Evolutionary conservation across 306 rosid species (phyloP).

Genomic region (Clitoria ternatea): DNA sequence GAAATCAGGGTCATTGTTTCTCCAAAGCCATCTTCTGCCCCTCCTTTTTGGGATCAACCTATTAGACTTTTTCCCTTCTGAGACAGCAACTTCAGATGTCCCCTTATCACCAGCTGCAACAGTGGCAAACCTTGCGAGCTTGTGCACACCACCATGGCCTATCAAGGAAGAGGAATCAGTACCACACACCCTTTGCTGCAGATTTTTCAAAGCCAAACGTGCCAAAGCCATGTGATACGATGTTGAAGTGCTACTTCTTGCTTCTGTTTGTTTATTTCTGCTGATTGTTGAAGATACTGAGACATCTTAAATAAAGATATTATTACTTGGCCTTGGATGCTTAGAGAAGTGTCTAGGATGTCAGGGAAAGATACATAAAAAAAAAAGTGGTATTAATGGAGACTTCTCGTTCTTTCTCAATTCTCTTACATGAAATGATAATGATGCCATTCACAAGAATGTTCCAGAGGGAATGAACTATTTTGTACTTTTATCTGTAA

Average conservation of each 20-base stretch:
- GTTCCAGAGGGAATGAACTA: conserved; percentile 29
- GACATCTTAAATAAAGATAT: conserved; percentile 26
- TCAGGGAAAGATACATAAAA: neutral
- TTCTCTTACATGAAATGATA: conserved; percentile 27
- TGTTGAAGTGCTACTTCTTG: neutral
- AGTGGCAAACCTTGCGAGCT: conserved; percentile 31
- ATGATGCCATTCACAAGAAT: conserved; percentile 1
- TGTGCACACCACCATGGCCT: conserved; percentile 18
- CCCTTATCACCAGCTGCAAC: conserved; percentile 37
- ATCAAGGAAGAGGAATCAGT: conserved; percentile 33
- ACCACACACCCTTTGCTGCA: conserved; percentile 44
- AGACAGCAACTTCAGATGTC: conserved; percentile 44
- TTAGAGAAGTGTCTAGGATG: conserved; percentile 48
- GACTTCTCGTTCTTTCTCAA: conserved; percentile 45
- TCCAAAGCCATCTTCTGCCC: conserved; percentile 48
- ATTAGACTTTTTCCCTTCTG: conserved; percentile 40
- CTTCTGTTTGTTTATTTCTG: neutral
- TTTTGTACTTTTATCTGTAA: neutral
- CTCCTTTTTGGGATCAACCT: conserved; percentile 44
- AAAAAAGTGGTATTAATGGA: neutral
- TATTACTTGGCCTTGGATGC: conserved; percentile 21
- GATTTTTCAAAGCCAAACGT: conserved; percentile 53
- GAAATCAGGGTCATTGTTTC: conserved; percentile 33
- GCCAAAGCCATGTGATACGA: conserved; percentile 55
- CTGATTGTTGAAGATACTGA: neutral